These are phyloP conservation scores for Pseudonectria buxi DNA, from an alignment of 2,329 filamentous ascomycete species.

Conservation along the genomic window DNA sequence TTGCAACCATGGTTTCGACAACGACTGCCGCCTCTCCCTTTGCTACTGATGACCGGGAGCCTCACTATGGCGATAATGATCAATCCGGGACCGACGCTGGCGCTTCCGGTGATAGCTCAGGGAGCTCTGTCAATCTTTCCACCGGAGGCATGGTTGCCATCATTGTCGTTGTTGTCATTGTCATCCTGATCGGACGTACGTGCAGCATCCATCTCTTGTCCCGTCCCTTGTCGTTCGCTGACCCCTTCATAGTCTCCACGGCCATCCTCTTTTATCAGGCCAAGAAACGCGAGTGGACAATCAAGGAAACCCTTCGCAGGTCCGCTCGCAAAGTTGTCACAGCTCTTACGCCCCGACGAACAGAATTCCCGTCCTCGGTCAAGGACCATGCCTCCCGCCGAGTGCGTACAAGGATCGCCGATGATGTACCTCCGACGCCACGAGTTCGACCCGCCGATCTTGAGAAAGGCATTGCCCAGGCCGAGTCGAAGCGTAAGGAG, in stretches of 20 bases:
- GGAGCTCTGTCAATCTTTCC: slow-evolving; percentile 54
- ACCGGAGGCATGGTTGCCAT: slow-evolving; percentile 67
- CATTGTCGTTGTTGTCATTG: slow-evolving; percentile 61
- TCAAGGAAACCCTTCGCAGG: slow-evolving; percentile 63
- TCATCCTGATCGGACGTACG: slow-evolving; percentile 65
- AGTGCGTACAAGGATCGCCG: slow-evolving; percentile 37
- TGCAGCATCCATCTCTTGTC: slow-evolving; percentile 1
- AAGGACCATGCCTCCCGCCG: slow-evolving; percentile 35
- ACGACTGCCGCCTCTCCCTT: slow-evolving; percentile 35
- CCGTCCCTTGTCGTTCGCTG: slow-evolving; percentile 8
- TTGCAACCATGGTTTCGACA: slow-evolving; percentile 32
- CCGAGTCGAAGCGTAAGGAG: slow-evolving; percentile 30
- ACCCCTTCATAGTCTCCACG: slow-evolving; percentile 51
- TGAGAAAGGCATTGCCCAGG: slow-evolving; percentile 47
- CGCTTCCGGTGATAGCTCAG: slow-evolving; percentile 55
- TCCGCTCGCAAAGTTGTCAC: slow-evolving; percentile 58
- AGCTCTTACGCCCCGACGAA: slow-evolving; percentile 54
- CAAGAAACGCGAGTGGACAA: slow-evolving; percentile 79
- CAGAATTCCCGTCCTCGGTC: slow-evolving; percentile 53
- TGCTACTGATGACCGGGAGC: slow-evolving; percentile 28
- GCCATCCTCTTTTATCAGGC: slow-evolving; percentile 69
- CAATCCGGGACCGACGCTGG: slow-evolving; percentile 49
- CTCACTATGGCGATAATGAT: slow-evolving; percentile 29
- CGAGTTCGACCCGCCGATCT: slow-evolving; percentile 47
- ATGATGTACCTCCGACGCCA: slow-evolving; percentile 55